Base-by-base conservation (phyloP, 805 yeast genomes). In the Tanozyma kutaoensis region DNA sequence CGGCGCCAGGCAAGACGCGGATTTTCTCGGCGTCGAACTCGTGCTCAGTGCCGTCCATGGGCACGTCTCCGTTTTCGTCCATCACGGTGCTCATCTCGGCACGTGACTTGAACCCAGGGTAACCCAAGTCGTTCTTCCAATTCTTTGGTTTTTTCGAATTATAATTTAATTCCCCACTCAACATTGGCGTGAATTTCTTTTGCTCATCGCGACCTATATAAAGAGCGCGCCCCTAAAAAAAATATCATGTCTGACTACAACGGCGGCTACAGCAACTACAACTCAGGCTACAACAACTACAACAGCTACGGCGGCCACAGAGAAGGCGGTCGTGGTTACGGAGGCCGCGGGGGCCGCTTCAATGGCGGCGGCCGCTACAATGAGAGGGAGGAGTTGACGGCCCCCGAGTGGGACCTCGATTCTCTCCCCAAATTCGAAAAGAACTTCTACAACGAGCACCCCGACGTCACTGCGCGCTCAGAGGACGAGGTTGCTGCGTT, bases 401-500 rank as follows among this genome's bases (percentile, higher is more conserved):
- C 72, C 38, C 96, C 86, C 44, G 72, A 78, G 36, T 91, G 91
- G 82, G 91, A 81, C 52, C 40, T 70, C 28, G 76, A 69, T 34
- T 53, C 72, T 22, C 62, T 91, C 48, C 93, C 95, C 43, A 73
- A 74, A 48, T 91, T 91, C 50, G 95, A 86, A 58, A 91, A 91
- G 66, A 84, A 91, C 58, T 91, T 91, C 51, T 91, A 91, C 63
- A 64, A 65, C 36, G 98, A 91, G 64, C 76, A 78, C 49, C 80
- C 81, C 33, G 55, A 55, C 29, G 97, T 91, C 35, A 56, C 81
- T 33, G 62, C 58, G 24, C 80, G 96, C 58, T 50, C 79, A 24
- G 85, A 76, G 2, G 66, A 52, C 20, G 96, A 88, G 33, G 68
- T 91, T 39, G 55, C 48, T 15, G 66, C 59, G 24, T 91, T 86